Percentiles rank a stretch among this genome's conserved stretches.
These are phyloP conservation scores for Cicer judaicum DNA, from an alignment of 306 rosid species.

Conservation along the genomic window DNA sequence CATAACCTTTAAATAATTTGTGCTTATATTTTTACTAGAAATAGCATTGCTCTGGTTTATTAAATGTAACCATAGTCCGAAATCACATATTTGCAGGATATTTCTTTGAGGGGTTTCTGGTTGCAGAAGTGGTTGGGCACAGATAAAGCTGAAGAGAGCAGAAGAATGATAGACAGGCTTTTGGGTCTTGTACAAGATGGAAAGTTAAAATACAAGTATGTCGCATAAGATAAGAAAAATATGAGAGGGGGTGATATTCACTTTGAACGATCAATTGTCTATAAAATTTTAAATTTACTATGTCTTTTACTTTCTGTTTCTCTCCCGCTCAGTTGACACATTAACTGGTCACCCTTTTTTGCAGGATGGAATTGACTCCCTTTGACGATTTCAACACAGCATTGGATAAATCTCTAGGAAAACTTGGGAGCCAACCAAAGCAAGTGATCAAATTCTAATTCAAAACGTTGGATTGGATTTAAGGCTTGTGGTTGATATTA, in stretches of 20 bases:
- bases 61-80: conserved; percentile 4
- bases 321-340: conserved; percentile 24
- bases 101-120: conserved; percentile 95
- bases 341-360: conserved; percentile 12
- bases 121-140: conserved; percentile 77
- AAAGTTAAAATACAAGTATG: conserved; percentile 82
- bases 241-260: background rate
- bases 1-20: background rate
- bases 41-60: conserved; percentile 21
- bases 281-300: background rate
- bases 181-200: conserved; percentile 70
- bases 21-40: conserved; percentile 13
- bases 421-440: conserved; percentile 92
- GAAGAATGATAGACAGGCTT: conserved; percentile 81
- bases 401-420: conserved; percentile 83
- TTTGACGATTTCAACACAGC: conserved; percentile 70
- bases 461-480: conserved; percentile 15
- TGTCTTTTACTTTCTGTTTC: background rate
- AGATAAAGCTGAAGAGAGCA: conserved; percentile 72
- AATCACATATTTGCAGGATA: conserved; percentile 60
- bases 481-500: conserved; percentile 11
- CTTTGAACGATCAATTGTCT: background rate
- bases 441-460: conserved; percentile 80
- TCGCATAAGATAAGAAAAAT: background rate
- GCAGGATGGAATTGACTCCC: conserved; percentile 88